Base-by-base conservation (phyloP, 2,329 filamentous ascomycete species). In the Colletotrichum sp. region DNA sequence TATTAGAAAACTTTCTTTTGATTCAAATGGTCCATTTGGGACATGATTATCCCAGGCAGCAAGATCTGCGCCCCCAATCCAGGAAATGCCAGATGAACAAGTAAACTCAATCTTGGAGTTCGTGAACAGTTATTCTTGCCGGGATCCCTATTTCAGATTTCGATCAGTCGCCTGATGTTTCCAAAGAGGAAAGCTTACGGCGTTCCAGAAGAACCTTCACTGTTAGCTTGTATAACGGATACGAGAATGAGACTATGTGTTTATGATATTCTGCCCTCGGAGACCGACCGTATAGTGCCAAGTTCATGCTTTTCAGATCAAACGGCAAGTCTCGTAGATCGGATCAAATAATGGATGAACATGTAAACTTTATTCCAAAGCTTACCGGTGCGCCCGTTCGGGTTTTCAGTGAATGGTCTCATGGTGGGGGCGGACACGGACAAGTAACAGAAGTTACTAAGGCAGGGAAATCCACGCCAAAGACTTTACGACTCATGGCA, bases 81-180 rank as follows among this genome's bases (percentile, higher is more conserved):
- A 43, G 16, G 18, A 43, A 43, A 1, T 43, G 16, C 39, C 5
- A n/a, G 39, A 43, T 43, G 39, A 43, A 43, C 39, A 0, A 4
- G 18, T n/a, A 43, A 43, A n/a, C 16, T 43, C 18, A 43, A 43
- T 43, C 39, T 43, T 43, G 39, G 0, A n/a, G 39, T 43, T 43
- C 39, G 39, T n/a, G 18, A 43, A 1, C 3, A n/a, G 1, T 0
- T n/a, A n/a, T 1, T 43, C 3, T 43, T 43, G 39, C 9, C 18
- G 5, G 3, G 39, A 1, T 18, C 16, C 36, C 36, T 9, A 3
- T 0, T 43, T 0, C 39, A 43, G 36, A 43, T n/a, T 43, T 43
- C 18, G 39, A n/a, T 43, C 9, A 43, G 39, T n/a, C 18, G 3
- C 1, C 39, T 43, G 39, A 12, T 4, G 0, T 43, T 43, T 8